phyloP scores from a whole-genome alignment of 177 flowering plant species.

The Vitis hybrid region DNA sequence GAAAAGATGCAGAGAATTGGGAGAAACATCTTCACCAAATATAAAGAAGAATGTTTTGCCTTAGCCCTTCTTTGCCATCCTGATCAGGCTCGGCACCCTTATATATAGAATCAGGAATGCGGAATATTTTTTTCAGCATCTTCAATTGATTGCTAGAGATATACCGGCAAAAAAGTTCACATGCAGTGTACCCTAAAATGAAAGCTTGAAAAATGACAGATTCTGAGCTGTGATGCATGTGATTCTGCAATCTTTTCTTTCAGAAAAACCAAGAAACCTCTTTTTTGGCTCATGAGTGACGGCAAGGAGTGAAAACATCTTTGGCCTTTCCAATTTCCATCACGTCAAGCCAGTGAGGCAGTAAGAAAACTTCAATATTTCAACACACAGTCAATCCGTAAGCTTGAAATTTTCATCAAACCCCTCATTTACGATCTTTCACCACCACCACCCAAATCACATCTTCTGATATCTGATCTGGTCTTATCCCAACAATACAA shows the following conservation, averaged over 20 bases:
- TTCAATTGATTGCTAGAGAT: not conserved
- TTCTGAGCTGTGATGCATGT: constrained; percentile 26
- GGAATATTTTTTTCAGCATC: not conserved
- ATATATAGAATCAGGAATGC: constrained; percentile 8
- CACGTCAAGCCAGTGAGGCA: no score
- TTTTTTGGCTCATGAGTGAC: constrained; percentile 1
- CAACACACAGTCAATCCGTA: no score
- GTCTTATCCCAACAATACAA: no score
- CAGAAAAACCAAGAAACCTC: constrained; percentile 15
- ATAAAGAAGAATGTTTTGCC: no score
- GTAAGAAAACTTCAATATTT: no score
- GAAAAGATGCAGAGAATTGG: constrained; percentile 30
- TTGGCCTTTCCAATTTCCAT: no score
- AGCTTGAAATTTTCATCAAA: no score
- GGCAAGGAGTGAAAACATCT: no score
- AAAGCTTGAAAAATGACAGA: constrained; percentile 15
- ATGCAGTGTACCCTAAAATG: not conserved
- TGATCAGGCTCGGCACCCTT: not conserved
- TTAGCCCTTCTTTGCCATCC: not conserved
- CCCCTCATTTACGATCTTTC: no score
- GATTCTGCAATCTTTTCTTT: constrained; percentile 4
- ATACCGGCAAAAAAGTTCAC: constrained; percentile 15
- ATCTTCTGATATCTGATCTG: no score
- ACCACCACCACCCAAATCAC: no score
- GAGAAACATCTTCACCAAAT: constrained; percentile 10